Evolutionary conservation across 106 monocot species (phyloP), one percentile per base, ranked within the genome.

Genomic region (Posidonia australis): DNA sequence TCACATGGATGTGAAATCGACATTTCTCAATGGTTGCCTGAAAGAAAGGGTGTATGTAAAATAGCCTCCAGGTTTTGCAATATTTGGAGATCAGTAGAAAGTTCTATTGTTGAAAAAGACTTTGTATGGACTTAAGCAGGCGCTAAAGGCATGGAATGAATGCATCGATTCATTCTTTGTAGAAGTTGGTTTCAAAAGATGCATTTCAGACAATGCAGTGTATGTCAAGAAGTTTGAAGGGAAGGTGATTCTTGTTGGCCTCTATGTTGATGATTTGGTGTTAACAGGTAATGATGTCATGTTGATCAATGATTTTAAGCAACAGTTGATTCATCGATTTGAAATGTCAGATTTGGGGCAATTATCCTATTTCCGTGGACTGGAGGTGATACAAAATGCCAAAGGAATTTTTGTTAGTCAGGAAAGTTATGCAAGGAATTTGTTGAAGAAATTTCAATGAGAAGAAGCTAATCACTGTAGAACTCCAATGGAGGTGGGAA

Each of bases 191-290:
- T 36, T 36, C 7, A 2, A 36, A 4, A 36, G 36, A 7, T 36
- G 36, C 7, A 7, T 36, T 36, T 36, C 7, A 2, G 7, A 36
- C 7, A 36, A 7, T 36, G 36, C 36, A 2, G 36, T 36, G 2
- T 36, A 36, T 36, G 36, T 36, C 5, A 36, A 36, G 7, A 24
- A 12, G 2, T 24, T 18, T 12, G 2, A 57, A 5, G 56, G 56
- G 20, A 57, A 25, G 11, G 1, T 57, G 1, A 18, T 62, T 3
- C 2, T 48, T n/a, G 16, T 65, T 0, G 1, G 46, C 1, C 16
- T 65, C 1, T 65, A 47, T 65, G 64, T 65, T 11, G 56, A 57
- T 27, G 56, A 57, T 57, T 13, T 57, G 13, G 26, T 57, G 2
- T 22, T 57, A 5, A 62, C 62, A 43, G 62, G 62, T n/a, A 20